Percentiles rank a stretch among this genome's conserved stretches.
Evolutionary conservation across 169 alveolate genomes (phyloP).

Genomic region (Plasmodium berghei): DNA sequence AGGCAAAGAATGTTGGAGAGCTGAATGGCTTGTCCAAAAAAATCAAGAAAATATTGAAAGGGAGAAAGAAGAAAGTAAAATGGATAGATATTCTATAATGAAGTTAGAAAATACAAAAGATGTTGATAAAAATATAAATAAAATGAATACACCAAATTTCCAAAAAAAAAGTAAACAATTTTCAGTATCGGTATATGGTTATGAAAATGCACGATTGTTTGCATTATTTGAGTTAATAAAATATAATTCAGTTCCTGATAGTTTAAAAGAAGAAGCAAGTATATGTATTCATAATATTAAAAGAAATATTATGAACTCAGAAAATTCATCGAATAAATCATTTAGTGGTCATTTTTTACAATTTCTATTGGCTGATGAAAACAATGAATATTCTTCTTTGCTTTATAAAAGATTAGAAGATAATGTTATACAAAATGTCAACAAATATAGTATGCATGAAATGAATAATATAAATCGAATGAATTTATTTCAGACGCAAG

Average conservation of each 20-base stretch:
- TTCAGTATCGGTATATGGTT: constrained; percentile 70
- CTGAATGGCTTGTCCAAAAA: constrained; percentile 54
- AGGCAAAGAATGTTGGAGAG: constrained; percentile 76
- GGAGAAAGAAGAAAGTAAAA: neutral
- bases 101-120: neutral
- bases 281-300: constrained; percentile 49
- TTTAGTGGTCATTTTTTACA: constrained; percentile 34
- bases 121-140: neutral
- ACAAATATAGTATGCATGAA: neutral
- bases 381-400: constrained; percentile 14
- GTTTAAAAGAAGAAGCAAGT: constrained; percentile 61
- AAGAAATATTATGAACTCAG: constrained; percentile 31
- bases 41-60: neutral
- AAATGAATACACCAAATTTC: neutral
- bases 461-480: neutral
- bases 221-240: constrained; percentile 64
- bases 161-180: constrained; percentile 61
- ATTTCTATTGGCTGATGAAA: constrained; percentile 37
- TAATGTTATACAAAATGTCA: constrained; percentile 2
- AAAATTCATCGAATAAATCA: constrained; percentile 26
- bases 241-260: constrained; percentile 61
- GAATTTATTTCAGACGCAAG: neutral
- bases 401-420: constrained; percentile 10
- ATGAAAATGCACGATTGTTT: constrained; percentile 69
- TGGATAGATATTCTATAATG: neutral